Conservation (phyloP, 1,139 yeast species). For the Kazachstania sp. region DNA sequence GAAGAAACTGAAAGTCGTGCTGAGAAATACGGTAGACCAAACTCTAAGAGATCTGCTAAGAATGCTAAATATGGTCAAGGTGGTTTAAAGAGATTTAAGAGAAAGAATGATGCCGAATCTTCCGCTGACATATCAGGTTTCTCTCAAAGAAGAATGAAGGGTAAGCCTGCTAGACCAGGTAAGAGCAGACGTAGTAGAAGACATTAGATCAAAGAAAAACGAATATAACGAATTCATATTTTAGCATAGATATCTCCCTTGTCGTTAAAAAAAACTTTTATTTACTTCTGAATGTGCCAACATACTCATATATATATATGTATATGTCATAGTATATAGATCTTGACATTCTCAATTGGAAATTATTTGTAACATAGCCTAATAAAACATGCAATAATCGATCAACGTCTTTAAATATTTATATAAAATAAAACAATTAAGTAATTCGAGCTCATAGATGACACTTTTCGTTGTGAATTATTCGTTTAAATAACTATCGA, state of each 20-base stretch:
- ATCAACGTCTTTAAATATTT: background rate
- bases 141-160: slow-evolving; percentile 47
- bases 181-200: slow-evolving; percentile 48
- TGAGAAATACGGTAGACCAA: slow-evolving; percentile 38
- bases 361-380: too few species aligned
- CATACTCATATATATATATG: too few species aligned
- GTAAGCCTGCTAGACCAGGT: slow-evolving; percentile 57
- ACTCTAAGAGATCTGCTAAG: slow-evolving; percentile 59
- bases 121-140: slow-evolving; percentile 64
- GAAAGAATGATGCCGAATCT: slow-evolving; percentile 67
- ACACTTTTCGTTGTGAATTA: background rate
- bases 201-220: background rate
- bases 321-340: too few species aligned
- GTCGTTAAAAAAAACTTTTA: background rate
- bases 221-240: background rate
- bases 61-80: slow-evolving; percentile 63
- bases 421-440: too few species aligned
- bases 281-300: background rate
- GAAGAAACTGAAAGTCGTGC: slow-evolving; percentile 40
- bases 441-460: too few species aligned
- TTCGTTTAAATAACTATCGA: background rate
- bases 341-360: too few species aligned
- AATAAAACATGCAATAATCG: background rate
- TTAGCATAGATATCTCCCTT: background rate
- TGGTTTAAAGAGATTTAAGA: slow-evolving; percentile 66